Evolutionary conservation across 208 protist genomes (phyloP), one percentile per base, ranked within the genome.

Genomic region (Leishmania turanica): DNA sequence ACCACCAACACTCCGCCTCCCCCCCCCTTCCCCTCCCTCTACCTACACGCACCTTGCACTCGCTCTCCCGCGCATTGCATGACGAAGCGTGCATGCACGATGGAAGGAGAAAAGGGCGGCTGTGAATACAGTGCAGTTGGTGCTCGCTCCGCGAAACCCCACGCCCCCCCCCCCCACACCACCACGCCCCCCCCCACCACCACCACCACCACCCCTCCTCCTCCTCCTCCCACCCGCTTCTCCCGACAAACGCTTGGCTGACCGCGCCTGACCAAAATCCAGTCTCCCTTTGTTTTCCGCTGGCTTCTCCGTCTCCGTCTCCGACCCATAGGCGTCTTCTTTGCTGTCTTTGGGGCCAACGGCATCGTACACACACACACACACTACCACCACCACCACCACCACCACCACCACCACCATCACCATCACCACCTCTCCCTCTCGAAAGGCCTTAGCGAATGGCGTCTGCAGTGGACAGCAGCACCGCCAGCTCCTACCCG

Each of bases 401-500:
- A 27, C 56, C 49, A 19, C 34, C 19, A 1, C 34, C 0, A 1
- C 34, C 34, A 37, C 40, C 24, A 9, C 56, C 21, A n/a, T 24
- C 56, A 62, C 6, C 56, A 62, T 7, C 56, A 27, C 56, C 49
- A 19, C 34, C 19, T 37, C 53, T 19, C 21, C 74, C 37, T 49
- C 47, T 75, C 51, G 17, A 40, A 71, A 65, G 21, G 51, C 78
- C 7, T 69, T 47, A 1, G 13, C 75, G 2, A 60, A 54, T 60
- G 81, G 64, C 76, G 56, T 49, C 15, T 2, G 34, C 56, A 69
- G 54, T 75, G 60, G n/a, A 75, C 66, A 15, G 66, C 66, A 17
- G 42, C 24, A 42, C 21, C 71, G 15, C 80, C 27, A 85, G 79
- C 83, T 8, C 77, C 54, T 84, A 85, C 66, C 82, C 91, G 8